Evolutionary conservation across 495 filamentous ascomycete species (phyloP).

Genomic region (Glarea lozoyensis): DNA sequence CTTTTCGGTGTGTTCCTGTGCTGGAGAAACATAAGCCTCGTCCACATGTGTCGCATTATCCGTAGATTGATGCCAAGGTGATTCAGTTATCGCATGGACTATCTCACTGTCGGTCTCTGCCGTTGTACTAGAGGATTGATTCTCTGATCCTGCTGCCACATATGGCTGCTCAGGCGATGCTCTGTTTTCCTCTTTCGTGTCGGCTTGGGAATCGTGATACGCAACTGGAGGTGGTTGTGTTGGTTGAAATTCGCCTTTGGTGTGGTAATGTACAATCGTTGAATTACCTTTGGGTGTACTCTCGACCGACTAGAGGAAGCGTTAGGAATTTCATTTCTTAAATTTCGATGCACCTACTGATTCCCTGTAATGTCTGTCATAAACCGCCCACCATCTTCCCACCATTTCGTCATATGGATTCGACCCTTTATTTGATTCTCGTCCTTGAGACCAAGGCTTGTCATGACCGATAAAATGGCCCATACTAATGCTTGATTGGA

Average conservation of each 20-base stretch:
- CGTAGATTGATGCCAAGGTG: constrained; percentile 14
- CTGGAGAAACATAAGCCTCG: constrained; percentile 17
- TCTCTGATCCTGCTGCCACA: constrained; percentile 8
- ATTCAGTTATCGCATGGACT: constrained; percentile 15
- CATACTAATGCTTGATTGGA: constrained; percentile 75
- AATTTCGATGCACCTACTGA: constrained; percentile 74
- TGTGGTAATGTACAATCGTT: constrained; percentile 40
- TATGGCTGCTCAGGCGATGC: constrained; percentile 16
- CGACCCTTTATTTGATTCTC: constrained; percentile 42
- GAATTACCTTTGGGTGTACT: constrained; percentile 15
- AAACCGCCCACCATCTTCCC: constrained; percentile 27
- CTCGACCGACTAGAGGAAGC: constrained; percentile 14
- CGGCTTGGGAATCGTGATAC: constrained; percentile 1
- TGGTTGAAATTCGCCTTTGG: constrained; percentile 44
- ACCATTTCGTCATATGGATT: constrained; percentile 74
- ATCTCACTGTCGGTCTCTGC: constrained; percentile 14
- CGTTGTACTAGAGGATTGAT: constrained; percentile 14
- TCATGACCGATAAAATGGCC: constrained; percentile 88
- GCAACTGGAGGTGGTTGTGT: constrained; percentile 5
- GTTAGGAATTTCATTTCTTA: constrained; percentile 70
- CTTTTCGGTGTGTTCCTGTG: constrained; percentile 6
- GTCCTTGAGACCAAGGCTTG: constrained; percentile 79
- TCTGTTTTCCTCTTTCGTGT: constrained; percentile 2
- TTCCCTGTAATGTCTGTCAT: not conserved
- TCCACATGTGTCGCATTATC: constrained; percentile 9